These are phyloP conservation scores for Pythium vanterpoolii DNA, from an alignment of 352 stramenopile genomes.

Conservation along the genomic window DNA sequence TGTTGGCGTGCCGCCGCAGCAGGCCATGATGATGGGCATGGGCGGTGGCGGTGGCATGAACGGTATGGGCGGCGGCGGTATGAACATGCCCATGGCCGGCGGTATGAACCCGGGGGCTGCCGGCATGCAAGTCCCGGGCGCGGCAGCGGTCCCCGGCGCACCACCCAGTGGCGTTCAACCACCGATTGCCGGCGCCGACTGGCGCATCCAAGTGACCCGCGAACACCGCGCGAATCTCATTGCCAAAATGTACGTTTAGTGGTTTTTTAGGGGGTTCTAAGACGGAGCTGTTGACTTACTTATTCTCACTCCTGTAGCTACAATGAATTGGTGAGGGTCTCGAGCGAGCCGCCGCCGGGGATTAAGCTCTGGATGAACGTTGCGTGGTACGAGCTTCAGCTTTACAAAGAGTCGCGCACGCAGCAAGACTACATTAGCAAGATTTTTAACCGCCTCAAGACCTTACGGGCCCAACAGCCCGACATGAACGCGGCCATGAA, in stretches of 20 bases:
- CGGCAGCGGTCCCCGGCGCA: not conserved
- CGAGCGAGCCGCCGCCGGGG: conserved; percentile 65
- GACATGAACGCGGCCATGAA: conserved; percentile 72
- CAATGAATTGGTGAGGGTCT: conserved; percentile 83
- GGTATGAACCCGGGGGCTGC: conserved; percentile 35
- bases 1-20: conserved; percentile 9
- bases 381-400: conserved; percentile 79
- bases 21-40: conserved; percentile 43
- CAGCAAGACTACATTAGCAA: conserved; percentile 88
- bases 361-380: conserved; percentile 89
- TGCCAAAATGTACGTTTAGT: conserved; percentile 67
- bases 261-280: too few species aligned
- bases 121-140: conserved; percentile 12
- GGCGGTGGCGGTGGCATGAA: conserved; percentile 58
- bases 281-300: too few species aligned
- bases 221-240: conserved; percentile 84
- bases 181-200: conserved; percentile 45
- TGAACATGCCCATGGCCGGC: conserved; percentile 10
- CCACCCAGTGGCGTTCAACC: conserved; percentile 25
- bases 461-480: conserved; percentile 62
- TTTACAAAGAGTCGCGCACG: conserved; percentile 81
- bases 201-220: conserved; percentile 77
- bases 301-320: conserved; percentile 57
- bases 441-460: conserved; percentile 83
- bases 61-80: conserved; percentile 27